Percentiles rank a stretch among this genome's conserved stretches.
phyloP scores from a whole-genome alignment of 305 asterid species.

The Fraxinus xanthoxyloides region DNA sequence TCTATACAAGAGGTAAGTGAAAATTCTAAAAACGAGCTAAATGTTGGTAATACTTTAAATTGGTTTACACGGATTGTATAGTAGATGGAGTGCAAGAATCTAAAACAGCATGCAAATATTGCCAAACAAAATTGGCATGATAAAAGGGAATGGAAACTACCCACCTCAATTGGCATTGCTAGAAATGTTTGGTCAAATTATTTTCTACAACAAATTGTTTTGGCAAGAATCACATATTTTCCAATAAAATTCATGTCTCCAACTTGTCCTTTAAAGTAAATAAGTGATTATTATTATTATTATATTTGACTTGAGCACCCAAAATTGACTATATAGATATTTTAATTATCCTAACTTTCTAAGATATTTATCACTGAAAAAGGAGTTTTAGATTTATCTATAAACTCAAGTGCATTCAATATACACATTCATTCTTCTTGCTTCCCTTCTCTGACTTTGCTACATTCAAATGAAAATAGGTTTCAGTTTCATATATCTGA shows the following conservation, averaged over 20 bases:
- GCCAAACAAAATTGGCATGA: neutral
- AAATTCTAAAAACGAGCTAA: neutral
- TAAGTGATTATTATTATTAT: too few relatives aligned
- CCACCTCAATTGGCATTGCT: neutral
- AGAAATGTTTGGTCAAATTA: neutral
- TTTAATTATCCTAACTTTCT: neutral
- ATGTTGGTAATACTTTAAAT: neutral
- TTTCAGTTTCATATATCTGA: neutral
- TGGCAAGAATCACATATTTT: neutral
- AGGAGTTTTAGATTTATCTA: too few relatives aligned
- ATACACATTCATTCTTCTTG: neutral
- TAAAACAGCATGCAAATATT: neutral
- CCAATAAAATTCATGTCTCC: neutral
- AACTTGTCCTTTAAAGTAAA: too few relatives aligned
- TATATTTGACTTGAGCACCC: neutral
- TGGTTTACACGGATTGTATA: neutral
- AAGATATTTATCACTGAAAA: neutral
- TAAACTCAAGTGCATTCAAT: too few relatives aligned
- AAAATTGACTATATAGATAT: neutral
- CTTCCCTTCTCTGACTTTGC: neutral
- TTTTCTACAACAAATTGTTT: neutral
- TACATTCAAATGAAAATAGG: neutral
- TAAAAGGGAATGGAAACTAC: neutral
- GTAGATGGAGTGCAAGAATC: neutral
- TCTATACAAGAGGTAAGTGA: neutral